Percentiles rank a stretch among this genome's conserved stretches.
Evolutionary conservation across 2,329 filamentous ascomycete species (phyloP).

Genomic region (Paraconiothyrium sp.): DNA sequence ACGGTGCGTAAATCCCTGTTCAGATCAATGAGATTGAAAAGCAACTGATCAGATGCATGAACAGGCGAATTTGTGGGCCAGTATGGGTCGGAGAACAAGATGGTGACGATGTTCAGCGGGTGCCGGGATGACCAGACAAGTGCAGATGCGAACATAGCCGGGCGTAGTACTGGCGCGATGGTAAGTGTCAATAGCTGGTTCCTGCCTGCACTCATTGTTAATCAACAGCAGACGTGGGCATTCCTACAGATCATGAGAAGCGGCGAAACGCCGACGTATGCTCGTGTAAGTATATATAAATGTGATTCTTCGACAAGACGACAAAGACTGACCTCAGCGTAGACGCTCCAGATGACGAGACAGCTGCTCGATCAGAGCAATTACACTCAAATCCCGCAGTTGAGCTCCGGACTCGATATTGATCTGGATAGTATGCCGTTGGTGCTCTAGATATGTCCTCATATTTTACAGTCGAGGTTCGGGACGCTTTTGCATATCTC

Average conservation of each 20-base stretch:
- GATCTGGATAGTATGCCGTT: slow-evolving; percentile 50
- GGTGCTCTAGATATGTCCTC: slow-evolving; percentile 30
- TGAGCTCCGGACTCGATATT: slow-evolving; percentile 54
- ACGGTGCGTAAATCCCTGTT: slow-evolving; percentile 28
- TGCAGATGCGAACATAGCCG: slow-evolving; percentile 59
- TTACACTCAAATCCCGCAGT: slow-evolving; percentile 57
- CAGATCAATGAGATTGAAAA: background rate
- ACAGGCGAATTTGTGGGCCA: slow-evolving; percentile 51
- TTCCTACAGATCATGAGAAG: slow-evolving; percentile 57
- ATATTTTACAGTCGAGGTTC: background rate
- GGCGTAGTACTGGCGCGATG: slow-evolving; percentile 57
- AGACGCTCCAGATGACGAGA: slow-evolving; percentile 53
- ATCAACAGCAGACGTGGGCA: slow-evolving; percentile 50
- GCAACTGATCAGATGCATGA: background rate
- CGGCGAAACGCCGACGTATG: slow-evolving; percentile 50
- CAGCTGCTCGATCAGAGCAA: slow-evolving; percentile 50
- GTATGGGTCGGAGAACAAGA: slow-evolving; percentile 57
- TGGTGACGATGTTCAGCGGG: slow-evolving; percentile 62
- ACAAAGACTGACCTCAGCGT: background rate
- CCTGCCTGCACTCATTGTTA: background rate
- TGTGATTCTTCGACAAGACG: background rate
- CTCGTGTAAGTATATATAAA: slow-evolving; percentile 42
- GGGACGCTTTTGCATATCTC: background rate
- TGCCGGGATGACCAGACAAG: slow-evolving; percentile 63
- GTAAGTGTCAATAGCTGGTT: slow-evolving; percentile 1